phyloP scores from a whole-genome alignment of 2,329 filamentous ascomycete species.

The Fusarium tuaranense region DNA sequence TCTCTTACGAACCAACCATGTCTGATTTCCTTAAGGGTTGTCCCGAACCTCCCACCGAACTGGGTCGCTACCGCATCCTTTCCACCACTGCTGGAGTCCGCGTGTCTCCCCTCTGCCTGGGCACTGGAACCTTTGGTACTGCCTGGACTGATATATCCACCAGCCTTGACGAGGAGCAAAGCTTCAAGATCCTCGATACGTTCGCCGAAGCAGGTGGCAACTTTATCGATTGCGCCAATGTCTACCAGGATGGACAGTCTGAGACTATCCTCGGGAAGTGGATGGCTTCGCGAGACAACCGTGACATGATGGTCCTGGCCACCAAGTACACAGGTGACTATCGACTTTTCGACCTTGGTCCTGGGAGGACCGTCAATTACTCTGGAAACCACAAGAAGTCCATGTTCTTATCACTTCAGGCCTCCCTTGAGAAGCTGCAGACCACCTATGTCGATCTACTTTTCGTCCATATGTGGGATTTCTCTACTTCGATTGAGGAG shows the following conservation, averaged over 20 bases:
- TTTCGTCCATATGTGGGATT: neutral
- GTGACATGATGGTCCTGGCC: neutral
- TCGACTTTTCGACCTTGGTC: neutral
- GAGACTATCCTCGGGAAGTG: neutral
- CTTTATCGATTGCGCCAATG: neutral
- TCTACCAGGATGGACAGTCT: neutral
- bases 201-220: neutral
- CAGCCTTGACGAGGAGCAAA: neutral
- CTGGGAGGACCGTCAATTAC: neutral
- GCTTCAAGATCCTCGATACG: neutral
- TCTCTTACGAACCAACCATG: neutral
- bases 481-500: neutral
- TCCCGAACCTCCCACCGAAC: neutral
- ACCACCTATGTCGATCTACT: neutral
- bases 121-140: neutral
- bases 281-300: neutral
- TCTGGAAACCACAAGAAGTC: neutral
- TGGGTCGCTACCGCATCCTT: neutral
- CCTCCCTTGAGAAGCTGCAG: neutral
- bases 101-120: neutral
- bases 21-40: neutral
- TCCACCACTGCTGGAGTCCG: neutral
- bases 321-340: neutral
- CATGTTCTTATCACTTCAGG: neutral
- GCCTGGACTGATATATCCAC: neutral